Evolutionary conservation across 2,329 filamentous ascomycete species (phyloP).

Genomic region (Capronia coronata): DNA sequence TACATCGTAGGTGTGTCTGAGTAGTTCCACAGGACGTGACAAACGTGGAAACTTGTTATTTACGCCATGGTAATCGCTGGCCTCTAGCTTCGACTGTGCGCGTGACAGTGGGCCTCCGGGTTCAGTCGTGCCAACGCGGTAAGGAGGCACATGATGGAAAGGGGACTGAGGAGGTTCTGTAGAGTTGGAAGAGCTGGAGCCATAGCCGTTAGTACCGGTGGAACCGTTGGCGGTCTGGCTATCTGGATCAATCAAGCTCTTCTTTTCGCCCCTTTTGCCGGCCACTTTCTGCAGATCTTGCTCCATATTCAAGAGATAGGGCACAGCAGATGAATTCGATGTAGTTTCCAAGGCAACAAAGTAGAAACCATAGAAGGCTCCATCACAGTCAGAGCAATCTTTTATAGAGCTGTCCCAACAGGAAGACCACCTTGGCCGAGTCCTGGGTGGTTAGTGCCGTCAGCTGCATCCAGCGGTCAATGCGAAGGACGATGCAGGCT

Average conservation of each 20-base stretch:
- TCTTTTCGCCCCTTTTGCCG: no score
- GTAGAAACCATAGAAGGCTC: no score
- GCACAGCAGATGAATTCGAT: neutral
- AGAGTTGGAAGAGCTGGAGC: neutral
- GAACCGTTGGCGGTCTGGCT: neutral
- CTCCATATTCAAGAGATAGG: neutral
- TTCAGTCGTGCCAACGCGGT: constrained; percentile 5
- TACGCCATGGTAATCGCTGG: constrained; percentile 4
- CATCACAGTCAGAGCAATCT: neutral
- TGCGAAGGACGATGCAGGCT: neutral
- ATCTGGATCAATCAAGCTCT: neutral
- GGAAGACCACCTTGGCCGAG: no score
- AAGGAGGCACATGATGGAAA: constrained; percentile 3
- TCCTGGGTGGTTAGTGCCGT: no score
- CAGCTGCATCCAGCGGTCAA: neutral
- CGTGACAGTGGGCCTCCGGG: constrained; percentile 4
- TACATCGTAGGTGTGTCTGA: constrained; percentile 4
- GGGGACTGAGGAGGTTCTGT: neutral
- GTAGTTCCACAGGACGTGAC: constrained; percentile 4
- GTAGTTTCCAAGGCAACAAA: no score
- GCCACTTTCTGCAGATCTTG: constrained; percentile 4
- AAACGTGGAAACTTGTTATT: constrained; percentile 5
- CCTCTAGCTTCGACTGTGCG: constrained; percentile 8
- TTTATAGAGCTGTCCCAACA: neutral
- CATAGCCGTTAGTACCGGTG: no score